Base-by-base conservation (phyloP, 2,329 filamentous ascomycete genomes). In the Dissoconium aciculare region DNA sequence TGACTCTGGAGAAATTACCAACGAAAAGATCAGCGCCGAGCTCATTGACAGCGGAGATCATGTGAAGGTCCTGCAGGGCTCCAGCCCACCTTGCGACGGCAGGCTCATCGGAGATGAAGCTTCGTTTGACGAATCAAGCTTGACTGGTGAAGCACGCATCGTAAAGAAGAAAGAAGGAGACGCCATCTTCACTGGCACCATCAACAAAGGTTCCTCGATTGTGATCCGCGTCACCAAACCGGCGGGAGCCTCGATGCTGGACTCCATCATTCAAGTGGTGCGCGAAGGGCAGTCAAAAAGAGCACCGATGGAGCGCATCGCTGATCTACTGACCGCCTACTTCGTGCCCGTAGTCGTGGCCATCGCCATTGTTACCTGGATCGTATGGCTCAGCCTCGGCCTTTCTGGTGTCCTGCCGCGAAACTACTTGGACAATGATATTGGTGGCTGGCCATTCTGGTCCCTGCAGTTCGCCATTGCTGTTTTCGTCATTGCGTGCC, bases 401-500 rank as follows among this genome's bases (percentile, higher is more conserved):
- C 54, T 69, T 6, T 61, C 66, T 0, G 70, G 72, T 2, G 48
- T 47, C 1, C 58, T 84, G 10, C 70, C 76, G 0, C 50, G 47
- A 0, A 54, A 66, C 23, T 80, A 71, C 45, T 56, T 72, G 9
- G 63, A 69, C 10, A 23, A 23, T n/a, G 19, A 23, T 23, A 23
- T 23, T n/a, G 19, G 74, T n/a, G 70, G 74, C 6, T 79, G 74
- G 70, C 65, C 70, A 0, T 67, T 75, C 2, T 87, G 81, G 62
- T 76, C 78, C 2, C 64, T 89, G 26, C 74, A 81, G 39, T 89
- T 87, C 62, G 78, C 82, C 11, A 87, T 91, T 44, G 71, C 82
- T 5, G 81, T 89, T 9, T 89, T 91, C 43, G 80, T 91, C 17
- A 76, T 91, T 15, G 81, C 82, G 2, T 91, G 82, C 47, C 82